Percentiles rank a stretch among this genome's conserved stretches.
phyloP scores from a whole-genome alignment of 73 alveolate species.

The Stentor coeruleus region DNA sequence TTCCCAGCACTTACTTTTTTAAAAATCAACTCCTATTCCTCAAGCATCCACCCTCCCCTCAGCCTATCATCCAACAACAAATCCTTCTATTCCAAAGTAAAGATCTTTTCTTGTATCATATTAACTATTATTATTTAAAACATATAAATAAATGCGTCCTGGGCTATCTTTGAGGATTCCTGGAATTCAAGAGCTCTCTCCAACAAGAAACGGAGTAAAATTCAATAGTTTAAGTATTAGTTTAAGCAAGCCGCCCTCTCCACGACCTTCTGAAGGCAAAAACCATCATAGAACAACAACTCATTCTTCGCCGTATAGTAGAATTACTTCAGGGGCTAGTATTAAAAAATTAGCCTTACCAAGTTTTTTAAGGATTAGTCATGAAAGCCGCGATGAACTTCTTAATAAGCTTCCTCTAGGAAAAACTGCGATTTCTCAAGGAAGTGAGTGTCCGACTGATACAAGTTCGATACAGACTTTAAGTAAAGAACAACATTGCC shows the following conservation, averaged over 20 bases:
- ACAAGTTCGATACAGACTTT: neutral
- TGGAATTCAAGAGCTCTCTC: neutral
- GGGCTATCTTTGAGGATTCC: neutral
- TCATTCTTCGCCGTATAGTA: neutral
- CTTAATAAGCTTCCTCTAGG: neutral
- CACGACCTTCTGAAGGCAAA: neutral
- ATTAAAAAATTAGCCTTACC: neutral
- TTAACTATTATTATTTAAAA: too few species aligned
- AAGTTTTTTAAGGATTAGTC: too few species aligned
- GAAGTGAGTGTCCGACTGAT: neutral
- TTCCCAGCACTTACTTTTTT: too few species aligned
- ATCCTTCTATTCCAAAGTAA: too few species aligned
- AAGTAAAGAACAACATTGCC: neutral
- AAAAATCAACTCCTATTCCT: too few species aligned
- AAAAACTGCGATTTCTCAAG: neutral
- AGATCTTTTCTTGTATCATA: too few species aligned
- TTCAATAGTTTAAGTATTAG: neutral
- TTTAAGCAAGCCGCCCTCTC: neutral
- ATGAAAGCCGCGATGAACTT: neutral
- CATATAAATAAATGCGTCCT: neutral
- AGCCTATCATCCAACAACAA: too few species aligned
- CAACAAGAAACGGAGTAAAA: neutral
- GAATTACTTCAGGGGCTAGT: neutral
- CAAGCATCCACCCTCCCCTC: too few species aligned
- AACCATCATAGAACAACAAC: neutral